A percentile compares a stretch with the other conserved stretches of the same genome.
Conservation (phyloP, 78 protist genomes). For the Dictyostelium brefeldianum region DNA sequence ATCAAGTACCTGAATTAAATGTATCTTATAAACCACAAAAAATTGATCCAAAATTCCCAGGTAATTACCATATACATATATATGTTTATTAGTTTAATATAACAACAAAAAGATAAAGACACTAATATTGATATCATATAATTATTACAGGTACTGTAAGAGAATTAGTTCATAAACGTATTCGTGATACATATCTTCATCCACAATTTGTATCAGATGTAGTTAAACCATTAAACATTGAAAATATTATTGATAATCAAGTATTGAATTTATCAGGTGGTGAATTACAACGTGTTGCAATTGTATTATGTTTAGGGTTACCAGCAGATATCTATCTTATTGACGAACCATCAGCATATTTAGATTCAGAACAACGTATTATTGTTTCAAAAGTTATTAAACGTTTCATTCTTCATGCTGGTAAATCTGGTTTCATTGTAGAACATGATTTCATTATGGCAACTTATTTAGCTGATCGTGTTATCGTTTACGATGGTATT, state of each 20-base stretch:
- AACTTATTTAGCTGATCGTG: conserved; percentile 99
- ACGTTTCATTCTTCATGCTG: conserved; percentile 98
- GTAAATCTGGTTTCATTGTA: conserved; percentile 99
- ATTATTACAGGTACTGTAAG: conserved; percentile 63
- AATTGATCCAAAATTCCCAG: conserved; percentile 97
- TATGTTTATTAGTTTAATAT: no score
- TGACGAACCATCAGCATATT: conserved; percentile 99
- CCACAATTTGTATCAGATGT: conserved; percentile 99
- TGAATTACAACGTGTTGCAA: conserved; percentile 99
- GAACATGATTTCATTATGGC: conserved; percentile 99
- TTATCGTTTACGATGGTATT: conserved; percentile 96
- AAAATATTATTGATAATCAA: conserved; percentile 92
- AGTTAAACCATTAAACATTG: conserved; percentile 96
- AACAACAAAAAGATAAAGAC: no score
- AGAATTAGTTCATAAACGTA: conserved; percentile 87
- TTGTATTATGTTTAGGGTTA: conserved; percentile 96
- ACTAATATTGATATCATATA: no score
- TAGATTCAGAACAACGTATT: conserved; percentile 99
- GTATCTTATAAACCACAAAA: conserved; percentile 99
- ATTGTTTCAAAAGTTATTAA: conserved; percentile 98
- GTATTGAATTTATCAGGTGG: conserved; percentile 99
- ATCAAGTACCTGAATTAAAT: conserved; percentile 91
- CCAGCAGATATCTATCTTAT: conserved; percentile 99
- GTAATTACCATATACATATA: no score
- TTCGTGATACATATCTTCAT: conserved; percentile 90